Percentiles rank a stretch among this genome's conserved stretches.
These are phyloP conservation scores for Chlamydomonas eustigma DNA, from an alignment of 139 green algal species.

Conservation along the genomic window DNA sequence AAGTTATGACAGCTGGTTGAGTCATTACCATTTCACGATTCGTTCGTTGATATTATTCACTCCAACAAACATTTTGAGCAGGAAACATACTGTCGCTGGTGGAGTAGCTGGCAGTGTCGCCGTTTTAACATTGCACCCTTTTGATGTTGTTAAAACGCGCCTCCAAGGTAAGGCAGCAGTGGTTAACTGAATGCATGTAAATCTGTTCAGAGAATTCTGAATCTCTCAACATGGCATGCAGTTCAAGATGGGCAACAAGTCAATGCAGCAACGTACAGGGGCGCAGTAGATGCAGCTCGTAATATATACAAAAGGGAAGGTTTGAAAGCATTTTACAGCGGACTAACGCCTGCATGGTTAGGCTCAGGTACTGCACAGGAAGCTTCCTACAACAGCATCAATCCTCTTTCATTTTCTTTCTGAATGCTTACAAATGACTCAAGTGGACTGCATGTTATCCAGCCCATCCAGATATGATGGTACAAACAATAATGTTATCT, in stretches of 20 bases:
- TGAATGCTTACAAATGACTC: no score
- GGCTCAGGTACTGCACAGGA: constrained; percentile 70
- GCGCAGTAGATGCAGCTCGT: constrained; percentile 57
- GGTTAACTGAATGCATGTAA: neutral
- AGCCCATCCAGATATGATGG: no score
- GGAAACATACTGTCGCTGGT: constrained; percentile 71
- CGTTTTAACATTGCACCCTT: constrained; percentile 72
- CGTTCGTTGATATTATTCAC: no score
- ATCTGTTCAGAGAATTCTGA: neutral
- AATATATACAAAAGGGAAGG: constrained; percentile 65
- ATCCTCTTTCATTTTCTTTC: no score
- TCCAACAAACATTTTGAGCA: no score
- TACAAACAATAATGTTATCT: no score
- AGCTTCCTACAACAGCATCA: no score
- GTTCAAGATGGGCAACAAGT: constrained; percentile 66
- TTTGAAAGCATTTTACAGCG: constrained; percentile 69
- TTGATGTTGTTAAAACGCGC: constrained; percentile 88
- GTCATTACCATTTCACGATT: no score
- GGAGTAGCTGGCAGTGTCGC: constrained; percentile 61
- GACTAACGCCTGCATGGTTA: constrained; percentile 67
- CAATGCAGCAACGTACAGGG: constrained; percentile 41
- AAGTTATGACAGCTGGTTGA: no score
- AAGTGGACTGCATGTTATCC: no score
- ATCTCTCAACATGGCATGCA: constrained; percentile 27
- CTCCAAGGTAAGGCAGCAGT: constrained; percentile 57